These are phyloP conservation scores for Escovopsis weberi DNA, from an alignment of 2,329 filamentous ascomycete species.

Conservation along the genomic window DNA sequence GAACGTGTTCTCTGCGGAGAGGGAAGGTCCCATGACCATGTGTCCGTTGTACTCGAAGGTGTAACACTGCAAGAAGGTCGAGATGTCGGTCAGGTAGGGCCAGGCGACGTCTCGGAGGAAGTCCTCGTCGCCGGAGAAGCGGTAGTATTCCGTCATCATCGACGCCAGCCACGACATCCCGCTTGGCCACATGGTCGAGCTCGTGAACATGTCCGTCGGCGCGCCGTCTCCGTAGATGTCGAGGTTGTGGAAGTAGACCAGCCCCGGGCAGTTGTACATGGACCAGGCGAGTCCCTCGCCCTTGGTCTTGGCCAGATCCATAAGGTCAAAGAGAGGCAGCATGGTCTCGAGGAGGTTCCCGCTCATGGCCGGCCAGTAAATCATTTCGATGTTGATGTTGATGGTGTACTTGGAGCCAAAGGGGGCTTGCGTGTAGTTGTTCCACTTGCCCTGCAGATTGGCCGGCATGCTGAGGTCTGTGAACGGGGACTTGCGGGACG, in stretches of 20 bases:
- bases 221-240: constrained; percentile 20
- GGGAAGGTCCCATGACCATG: constrained; percentile 13
- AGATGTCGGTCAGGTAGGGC: constrained; percentile 16
- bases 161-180: constrained; percentile 25
- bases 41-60: constrained; percentile 15
- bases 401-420: constrained; percentile 32
- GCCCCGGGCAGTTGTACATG: constrained; percentile 19
- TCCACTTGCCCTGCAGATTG: constrained; percentile 16
- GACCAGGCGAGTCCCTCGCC: constrained; percentile 15
- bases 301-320: constrained; percentile 16
- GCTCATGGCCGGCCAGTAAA: constrained; percentile 25
- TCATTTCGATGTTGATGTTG: constrained; percentile 35
- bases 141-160: constrained; percentile 26
- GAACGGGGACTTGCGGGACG: constrained; percentile 9
- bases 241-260: constrained; percentile 18
- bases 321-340: constrained; percentile 16
- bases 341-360: constrained; percentile 21
- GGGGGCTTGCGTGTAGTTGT: constrained; percentile 12
- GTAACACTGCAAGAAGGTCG: constrained; percentile 20
- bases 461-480: constrained; percentile 10
- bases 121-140: constrained; percentile 15
- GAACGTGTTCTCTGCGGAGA: constrained; percentile 15
- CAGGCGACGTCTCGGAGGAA: constrained; percentile 10
- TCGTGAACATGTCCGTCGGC: constrained; percentile 12
- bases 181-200: constrained; percentile 22